These are phyloP conservation scores for Penicillium antarcticum DNA, from an alignment of 495 filamentous ascomycete genomes.

Conservation along the genomic window DNA sequence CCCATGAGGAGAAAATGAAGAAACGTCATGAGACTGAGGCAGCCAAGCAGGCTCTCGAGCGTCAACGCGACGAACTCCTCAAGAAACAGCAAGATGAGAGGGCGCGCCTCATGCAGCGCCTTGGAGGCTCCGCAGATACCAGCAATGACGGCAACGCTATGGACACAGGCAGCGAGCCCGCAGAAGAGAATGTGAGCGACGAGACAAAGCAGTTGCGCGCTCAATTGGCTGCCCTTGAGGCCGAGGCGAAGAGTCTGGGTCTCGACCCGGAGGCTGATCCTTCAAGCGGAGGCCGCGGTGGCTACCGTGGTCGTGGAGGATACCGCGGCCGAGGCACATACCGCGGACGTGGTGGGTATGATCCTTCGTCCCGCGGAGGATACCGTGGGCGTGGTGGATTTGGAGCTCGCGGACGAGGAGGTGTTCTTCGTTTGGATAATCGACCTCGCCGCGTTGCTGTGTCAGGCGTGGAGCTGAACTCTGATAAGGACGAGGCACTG, in stretches of 20 bases:
- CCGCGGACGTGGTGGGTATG: conserved; percentile 54
- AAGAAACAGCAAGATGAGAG: conserved; percentile 76
- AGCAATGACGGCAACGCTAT: conserved; percentile 22
- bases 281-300: conserved; percentile 20
- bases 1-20: conserved; percentile 70
- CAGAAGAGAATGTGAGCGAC: conserved; percentile 49
- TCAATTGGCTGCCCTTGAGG: conserved; percentile 78
- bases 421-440: conserved; percentile 81
- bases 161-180: conserved; percentile 11
- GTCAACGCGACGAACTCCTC: conserved; percentile 69
- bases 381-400: conserved; percentile 38
- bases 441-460: conserved; percentile 75
- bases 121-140: conserved; percentile 44
- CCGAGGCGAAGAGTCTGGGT: conserved; percentile 78
- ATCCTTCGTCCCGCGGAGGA: conserved; percentile 13
- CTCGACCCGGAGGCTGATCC: conserved; percentile 55
- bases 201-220: conserved; percentile 68
- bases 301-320: conserved; percentile 46
- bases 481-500: conserved; percentile 77
- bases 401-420: conserved; percentile 30
- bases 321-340: conserved; percentile 48
- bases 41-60: conserved; percentile 68
- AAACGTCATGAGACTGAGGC: conserved; percentile 73
- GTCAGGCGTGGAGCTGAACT: conserved; percentile 63
- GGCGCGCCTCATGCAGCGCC: conserved; percentile 60